Evolutionary conservation across 2,329 filamentous ascomycete species (phyloP).

Genomic region (Plenodomus biglobosus): DNA sequence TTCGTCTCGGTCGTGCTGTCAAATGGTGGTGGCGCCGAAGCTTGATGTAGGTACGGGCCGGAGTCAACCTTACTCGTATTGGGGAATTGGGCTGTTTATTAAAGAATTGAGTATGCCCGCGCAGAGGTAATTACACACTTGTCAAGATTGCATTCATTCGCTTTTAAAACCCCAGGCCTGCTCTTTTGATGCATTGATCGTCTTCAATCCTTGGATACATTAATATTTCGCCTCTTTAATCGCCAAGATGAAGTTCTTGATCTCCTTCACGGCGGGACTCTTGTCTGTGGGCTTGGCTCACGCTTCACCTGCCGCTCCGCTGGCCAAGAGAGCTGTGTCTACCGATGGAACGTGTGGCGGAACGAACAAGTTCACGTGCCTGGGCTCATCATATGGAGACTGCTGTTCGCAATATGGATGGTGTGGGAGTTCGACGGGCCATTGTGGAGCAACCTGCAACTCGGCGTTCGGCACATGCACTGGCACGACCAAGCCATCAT

Average conservation of each 20-base stretch:
- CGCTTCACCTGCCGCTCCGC: constrained; percentile 8
- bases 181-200: background rate
- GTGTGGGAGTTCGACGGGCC: constrained; percentile 40
- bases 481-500: constrained; percentile 3
- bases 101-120: constrained; percentile 3
- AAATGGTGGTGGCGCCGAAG: background rate
- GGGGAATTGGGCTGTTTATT: background rate
- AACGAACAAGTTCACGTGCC: constrained; percentile 46
- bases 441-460: constrained; percentile 39
- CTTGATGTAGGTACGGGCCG: constrained; percentile 12
- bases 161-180: background rate
- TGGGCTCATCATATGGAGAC: constrained; percentile 47
- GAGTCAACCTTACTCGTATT: constrained; percentile 3
- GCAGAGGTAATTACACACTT: background rate
- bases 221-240: background rate
- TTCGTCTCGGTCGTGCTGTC: constrained; percentile 6
- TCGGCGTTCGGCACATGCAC: constrained; percentile 35
- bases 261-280: constrained; percentile 19
- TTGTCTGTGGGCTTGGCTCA: constrained; percentile 22
- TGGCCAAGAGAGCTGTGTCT: constrained; percentile 37
- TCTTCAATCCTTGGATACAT: background rate
- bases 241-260: constrained; percentile 21
- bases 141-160: background rate
- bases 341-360: constrained; percentile 49
- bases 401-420: constrained; percentile 50